Percentiles rank a stretch among this genome's conserved stretches.
phyloP scores from a whole-genome alignment of 208 protist genomes.

The Leishmania lainsoni region DNA sequence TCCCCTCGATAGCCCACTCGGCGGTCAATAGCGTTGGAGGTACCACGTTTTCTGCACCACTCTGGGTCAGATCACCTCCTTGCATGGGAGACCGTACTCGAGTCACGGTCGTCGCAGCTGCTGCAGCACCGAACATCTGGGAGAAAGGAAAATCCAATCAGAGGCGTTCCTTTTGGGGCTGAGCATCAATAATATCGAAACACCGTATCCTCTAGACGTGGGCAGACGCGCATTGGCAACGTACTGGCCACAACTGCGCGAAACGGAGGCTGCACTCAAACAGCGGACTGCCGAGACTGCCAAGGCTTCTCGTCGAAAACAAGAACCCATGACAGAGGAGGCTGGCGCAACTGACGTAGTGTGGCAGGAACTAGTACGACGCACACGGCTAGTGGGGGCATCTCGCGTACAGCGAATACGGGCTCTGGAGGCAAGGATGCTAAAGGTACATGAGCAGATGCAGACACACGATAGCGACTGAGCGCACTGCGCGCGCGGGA shows the following conservation, averaged over 20 bases:
- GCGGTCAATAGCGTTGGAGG: conserved; percentile 10
- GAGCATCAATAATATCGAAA: conserved; percentile 39
- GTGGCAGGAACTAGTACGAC: conserved; percentile 21
- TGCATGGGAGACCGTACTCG: conserved; percentile 15
- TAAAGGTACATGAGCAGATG: conserved; percentile 25
- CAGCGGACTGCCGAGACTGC: neutral
- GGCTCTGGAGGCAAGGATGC: conserved; percentile 25
- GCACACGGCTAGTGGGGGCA: conserved; percentile 27
- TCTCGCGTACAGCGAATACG: conserved; percentile 32
- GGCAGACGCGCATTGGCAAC: conserved; percentile 25
- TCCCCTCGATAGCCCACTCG: neutral
- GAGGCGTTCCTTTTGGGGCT: conserved; percentile 49
- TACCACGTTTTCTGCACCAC: conserved; percentile 6
- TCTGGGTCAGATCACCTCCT: conserved; percentile 22
- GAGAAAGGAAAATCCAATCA: conserved; percentile 20
- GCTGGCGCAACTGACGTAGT: conserved; percentile 11
- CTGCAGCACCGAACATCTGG: conserved; percentile 1
- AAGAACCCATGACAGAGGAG: conserved; percentile 10
- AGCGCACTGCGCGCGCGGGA: conserved; percentile 35
- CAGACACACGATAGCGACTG: conserved; percentile 21
- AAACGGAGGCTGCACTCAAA: conserved; percentile 20
- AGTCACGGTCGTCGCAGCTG: conserved; percentile 19
- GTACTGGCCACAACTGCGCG: conserved; percentile 29
- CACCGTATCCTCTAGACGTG: conserved; percentile 16
- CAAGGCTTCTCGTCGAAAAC: neutral